Evolutionary conservation across 164 flowering plant species (phyloP).

Genomic region (Kalanchoe fedtschenkoi): DNA sequence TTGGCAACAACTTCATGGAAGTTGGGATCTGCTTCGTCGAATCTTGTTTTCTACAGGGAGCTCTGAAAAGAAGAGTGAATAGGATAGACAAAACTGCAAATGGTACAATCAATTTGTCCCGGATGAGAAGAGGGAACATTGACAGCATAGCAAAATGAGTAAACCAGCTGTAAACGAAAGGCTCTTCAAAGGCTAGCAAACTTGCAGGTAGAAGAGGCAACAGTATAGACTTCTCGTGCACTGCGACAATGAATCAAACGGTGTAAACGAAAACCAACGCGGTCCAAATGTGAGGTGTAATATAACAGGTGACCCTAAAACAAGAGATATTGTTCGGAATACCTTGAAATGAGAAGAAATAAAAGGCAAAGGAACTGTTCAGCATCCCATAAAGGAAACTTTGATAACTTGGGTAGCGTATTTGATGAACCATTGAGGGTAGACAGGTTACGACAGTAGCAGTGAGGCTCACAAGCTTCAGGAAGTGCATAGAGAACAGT

Average conservation of each 20-base stretch:
- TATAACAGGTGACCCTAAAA: neutral
- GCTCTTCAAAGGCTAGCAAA: conserved; percentile 4
- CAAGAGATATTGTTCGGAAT: neutral
- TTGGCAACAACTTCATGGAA: conserved; percentile 10
- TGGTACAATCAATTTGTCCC: conserved; percentile 64
- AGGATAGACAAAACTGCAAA: conserved; percentile 47
- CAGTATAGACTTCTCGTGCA: conserved; percentile 80
- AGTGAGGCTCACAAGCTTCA: conserved; percentile 52
- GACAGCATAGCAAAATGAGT: neutral
- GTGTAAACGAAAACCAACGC: neutral
- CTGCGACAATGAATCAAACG: conserved; percentile 27
- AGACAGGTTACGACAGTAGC: conserved; percentile 46
- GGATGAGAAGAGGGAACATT: conserved; percentile 63
- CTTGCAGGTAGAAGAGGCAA: neutral
- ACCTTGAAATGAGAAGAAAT: conserved; percentile 96
- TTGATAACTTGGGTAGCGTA: conserved; percentile 51
- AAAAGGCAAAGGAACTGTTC: conserved; percentile 71
- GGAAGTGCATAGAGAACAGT: conserved; percentile 40
- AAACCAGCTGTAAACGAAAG: neutral
- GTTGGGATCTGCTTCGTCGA: conserved; percentile 6
- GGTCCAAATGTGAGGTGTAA: neutral
- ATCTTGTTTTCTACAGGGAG: conserved; percentile 26
- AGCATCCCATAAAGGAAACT: conserved; percentile 72
- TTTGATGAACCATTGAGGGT: conserved; percentile 81
- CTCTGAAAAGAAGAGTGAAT: conserved; percentile 35